Evolutionary conservation across 108 stramenopile genomes (phyloP).

Genomic region (Pseudonitzschia multiseries): DNA sequence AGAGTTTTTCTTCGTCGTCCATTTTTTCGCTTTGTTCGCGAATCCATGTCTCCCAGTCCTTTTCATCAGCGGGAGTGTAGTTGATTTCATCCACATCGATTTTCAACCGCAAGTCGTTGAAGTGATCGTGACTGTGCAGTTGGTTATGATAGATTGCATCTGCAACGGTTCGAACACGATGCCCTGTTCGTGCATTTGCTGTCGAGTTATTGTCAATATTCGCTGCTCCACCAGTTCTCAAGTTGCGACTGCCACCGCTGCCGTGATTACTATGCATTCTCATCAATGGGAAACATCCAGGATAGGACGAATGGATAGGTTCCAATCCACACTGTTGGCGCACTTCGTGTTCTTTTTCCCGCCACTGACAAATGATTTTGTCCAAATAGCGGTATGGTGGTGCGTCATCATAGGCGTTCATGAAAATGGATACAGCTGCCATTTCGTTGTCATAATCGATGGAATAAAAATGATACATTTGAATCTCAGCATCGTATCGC

Average conservation of each 20-base stretch:
- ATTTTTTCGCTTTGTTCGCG: slow-evolving; percentile 5
- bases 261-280: not conserved
- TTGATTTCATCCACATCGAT: slow-evolving; percentile 10
- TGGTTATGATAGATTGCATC: slow-evolving; percentile 12
- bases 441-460: slow-evolving; percentile 31
- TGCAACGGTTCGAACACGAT: slow-evolving; percentile 5
- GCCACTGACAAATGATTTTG: slow-evolving; percentile 53
- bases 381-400: slow-evolving; percentile 36
- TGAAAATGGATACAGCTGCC: slow-evolving; percentile 39
- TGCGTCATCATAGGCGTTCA: slow-evolving; percentile 37
- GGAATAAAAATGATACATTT: slow-evolving; percentile 41
- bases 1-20: slow-evolving; percentile 7
- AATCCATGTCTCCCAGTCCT: slow-evolving; percentile 15
- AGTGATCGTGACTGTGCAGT: not conserved
- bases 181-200: not conserved
- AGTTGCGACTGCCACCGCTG: not conserved
- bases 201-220: not conserved
- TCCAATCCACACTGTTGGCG: slow-evolving; percentile 38
- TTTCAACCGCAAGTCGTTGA: not conserved
- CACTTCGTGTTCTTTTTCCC: slow-evolving; percentile 33
- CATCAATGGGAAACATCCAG: slow-evolving; percentile 32
- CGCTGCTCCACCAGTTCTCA: not conserved
- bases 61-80: slow-evolving; percentile 2
- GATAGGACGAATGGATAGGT: slow-evolving; percentile 24
- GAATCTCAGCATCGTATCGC: slow-evolving; percentile 49